Base-by-base conservation (phyloP, 768 basidiomycete genomes). In the Rubroboletus pulcherrimus region DNA sequence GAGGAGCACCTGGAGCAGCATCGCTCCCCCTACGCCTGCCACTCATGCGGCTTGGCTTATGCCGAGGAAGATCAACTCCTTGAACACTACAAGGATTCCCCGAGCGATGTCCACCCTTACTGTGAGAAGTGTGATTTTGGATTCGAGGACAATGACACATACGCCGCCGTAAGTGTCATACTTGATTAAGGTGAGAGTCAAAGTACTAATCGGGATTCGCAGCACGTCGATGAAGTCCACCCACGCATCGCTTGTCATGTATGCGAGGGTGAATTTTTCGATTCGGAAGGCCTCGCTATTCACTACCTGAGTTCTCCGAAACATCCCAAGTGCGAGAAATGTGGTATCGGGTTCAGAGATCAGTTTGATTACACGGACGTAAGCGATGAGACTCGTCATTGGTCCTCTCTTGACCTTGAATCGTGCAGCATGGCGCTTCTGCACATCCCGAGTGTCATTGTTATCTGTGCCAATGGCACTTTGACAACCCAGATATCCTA, bases 141-240 rank as follows among this genome's bases (percentile, higher is more conserved):
- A 35, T 78, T 77, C 40, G 70, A 73, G 56, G 67, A 73, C 55
- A 56, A 66, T 8, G 59, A 51, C 15, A 39, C 49, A 3, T 73
- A 69, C 53, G 38, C 53, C n/a, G 60, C 63, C 54, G 78, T 76
- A 58, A 54, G 70, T 59, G n/a, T 5, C 2, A 19, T 21, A 6
- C 5, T 54, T 30, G 21, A 14, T 19, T 31, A 45, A 24, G 33
- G 34, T 48, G 37, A 10, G 46, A 45, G 49, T 42, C 29, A 50
- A 21, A 41, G 35, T 8, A 45, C 47, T 50, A 35, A 62, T 51
- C 10, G n/a, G 17, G 4, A 31, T 54, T 51, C 48, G 11, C 54
- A 80, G 79, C 79, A 80, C 53, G 60, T 69, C n/a, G 56, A 65
- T n/a, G 63, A 64, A 21, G 54, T 41, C 2, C 79, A 80, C 59